These are phyloP conservation scores for Botrytis deweyae DNA, from an alignment of 2,329 filamentous ascomycete species.

Conservation along the genomic window DNA sequence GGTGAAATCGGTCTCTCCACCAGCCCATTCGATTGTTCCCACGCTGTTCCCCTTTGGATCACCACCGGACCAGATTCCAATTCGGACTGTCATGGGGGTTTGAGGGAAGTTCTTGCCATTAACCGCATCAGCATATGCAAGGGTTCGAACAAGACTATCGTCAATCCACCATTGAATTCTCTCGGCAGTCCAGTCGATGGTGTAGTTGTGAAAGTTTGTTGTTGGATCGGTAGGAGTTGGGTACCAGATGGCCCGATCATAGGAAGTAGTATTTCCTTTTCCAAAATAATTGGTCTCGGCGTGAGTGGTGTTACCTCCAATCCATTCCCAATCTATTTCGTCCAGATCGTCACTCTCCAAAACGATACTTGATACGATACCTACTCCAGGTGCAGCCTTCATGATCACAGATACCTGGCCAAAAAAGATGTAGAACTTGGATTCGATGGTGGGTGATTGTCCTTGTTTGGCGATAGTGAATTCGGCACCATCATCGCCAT, in stretches of 20 bases:
- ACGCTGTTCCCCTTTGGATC: constrained; percentile 51
- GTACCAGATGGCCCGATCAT: constrained; percentile 67
- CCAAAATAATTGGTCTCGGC: constrained; percentile 76
- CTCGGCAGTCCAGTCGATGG: constrained; percentile 69
- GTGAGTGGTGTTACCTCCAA: constrained; percentile 62
- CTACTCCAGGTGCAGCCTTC: constrained; percentile 71
- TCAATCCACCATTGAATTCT: constrained; percentile 70
- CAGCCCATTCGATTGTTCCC: constrained; percentile 67
- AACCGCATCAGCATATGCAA: constrained; percentile 61
- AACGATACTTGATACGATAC: constrained; percentile 81
- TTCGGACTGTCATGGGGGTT: constrained; percentile 69
- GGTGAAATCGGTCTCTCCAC: constrained; percentile 65
- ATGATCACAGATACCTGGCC: constrained; percentile 75
- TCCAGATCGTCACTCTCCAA: constrained; percentile 81
- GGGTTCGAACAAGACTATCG: constrained; percentile 60
- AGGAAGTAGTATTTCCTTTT: constrained; percentile 70
- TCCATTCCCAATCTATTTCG: constrained; percentile 85
- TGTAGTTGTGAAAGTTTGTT: constrained; percentile 66
- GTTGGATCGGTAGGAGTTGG: constrained; percentile 54
- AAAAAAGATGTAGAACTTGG: constrained; percentile 83
- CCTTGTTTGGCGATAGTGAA: constrained; percentile 70
- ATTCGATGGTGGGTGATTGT: constrained; percentile 75
- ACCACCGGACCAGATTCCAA: constrained; percentile 66
- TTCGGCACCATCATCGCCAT: constrained; percentile 61
- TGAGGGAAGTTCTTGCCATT: constrained; percentile 68